Percentiles rank a stretch among this genome's conserved stretches.
Conservation (phyloP, 768 basidiomycete genomes). For the Rhodocollybia butyracea region DNA sequence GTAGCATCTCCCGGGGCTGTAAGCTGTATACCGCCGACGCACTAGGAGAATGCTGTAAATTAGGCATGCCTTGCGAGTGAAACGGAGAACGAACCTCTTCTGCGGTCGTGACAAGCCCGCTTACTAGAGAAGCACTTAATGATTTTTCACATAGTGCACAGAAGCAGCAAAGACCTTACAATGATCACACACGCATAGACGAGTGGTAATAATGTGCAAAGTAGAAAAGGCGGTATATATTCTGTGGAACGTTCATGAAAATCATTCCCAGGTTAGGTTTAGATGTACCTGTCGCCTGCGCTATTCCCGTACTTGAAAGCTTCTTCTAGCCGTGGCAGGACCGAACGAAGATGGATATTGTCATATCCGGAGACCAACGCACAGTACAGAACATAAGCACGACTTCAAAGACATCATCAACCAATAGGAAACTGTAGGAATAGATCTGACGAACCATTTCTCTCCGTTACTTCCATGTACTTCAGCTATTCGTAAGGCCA, state of each 20-base stretch:
- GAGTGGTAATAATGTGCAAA: slow-evolving; percentile 51
- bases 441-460: slow-evolving; percentile 49
- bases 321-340: slow-evolving; percentile 56
- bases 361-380: slow-evolving; percentile 67
- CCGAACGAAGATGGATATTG: slow-evolving; percentile 60
- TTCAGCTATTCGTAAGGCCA: slow-evolving; percentile 68
- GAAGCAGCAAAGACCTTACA: slow-evolving; percentile 33
- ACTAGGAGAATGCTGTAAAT: slow-evolving; percentile 30
- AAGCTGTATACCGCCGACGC: slow-evolving; percentile 49
- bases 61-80: not conserved
- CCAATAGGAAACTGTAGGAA: slow-evolving; percentile 3
- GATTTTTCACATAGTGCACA: not conserved
- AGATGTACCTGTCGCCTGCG: slow-evolving; percentile 58
- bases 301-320: slow-evolving; percentile 64
- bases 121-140: slow-evolving; percentile 36
- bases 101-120: slow-evolving; percentile 50
- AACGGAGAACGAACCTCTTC: slow-evolving; percentile 51
- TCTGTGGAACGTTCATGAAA: slow-evolving; percentile 26
- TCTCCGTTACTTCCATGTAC: slow-evolving; percentile 59
- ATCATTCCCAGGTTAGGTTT: not conserved
- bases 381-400: slow-evolving; percentile 58
- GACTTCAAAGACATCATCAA: slow-evolving; percentile 31
- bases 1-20: slow-evolving; percentile 56
- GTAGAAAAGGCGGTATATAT: slow-evolving; percentile 60
- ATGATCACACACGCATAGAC: slow-evolving; percentile 60